These are phyloP conservation scores for Psilocybe mexicana DNA, from an alignment of 1,284 basidiomycete genomes.

Conservation along the genomic window DNA sequence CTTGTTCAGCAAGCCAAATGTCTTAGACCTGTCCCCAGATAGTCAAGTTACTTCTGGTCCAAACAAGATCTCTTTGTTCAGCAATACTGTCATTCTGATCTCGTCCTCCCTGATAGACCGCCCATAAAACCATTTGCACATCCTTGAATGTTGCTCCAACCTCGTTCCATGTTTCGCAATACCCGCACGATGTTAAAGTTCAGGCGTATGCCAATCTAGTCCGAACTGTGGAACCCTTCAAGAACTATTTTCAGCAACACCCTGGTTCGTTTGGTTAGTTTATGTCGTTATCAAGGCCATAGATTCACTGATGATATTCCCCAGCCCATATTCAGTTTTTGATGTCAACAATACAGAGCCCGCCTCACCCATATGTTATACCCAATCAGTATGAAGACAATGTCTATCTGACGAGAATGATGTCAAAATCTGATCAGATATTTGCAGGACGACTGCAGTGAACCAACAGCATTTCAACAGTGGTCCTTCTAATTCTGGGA, in stretches of 20 bases:
- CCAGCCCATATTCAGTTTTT: not conserved
- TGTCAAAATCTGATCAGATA: not conserved
- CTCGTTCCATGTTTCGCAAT: conserved; percentile 31
- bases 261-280: conserved; percentile 17
- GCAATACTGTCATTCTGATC: not conserved
- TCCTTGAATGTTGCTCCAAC: conserved; percentile 25
- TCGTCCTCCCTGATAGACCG: conserved; percentile 26
- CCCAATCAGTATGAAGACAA: not conserved
- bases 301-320: not conserved
- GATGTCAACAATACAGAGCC: not conserved
- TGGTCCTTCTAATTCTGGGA: not conserved
- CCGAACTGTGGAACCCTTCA: conserved; percentile 28
- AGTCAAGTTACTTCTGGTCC: conserved; percentile 35
- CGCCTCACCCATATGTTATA: not conserved
- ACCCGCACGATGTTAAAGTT: conserved; percentile 30
- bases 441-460: not conserved
- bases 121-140: conserved; percentile 33
- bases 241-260: conserved; percentile 31
- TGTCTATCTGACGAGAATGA: not conserved
- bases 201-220: conserved; percentile 33
- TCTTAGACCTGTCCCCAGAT: conserved; percentile 28
- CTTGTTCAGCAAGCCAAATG: not conserved
- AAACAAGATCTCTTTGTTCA: not conserved
- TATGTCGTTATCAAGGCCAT: not conserved
- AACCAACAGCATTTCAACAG: not conserved